Base-by-base conservation (phyloP, 202 grass and related monocot genomes). In the Eragrostis tef region DNA sequence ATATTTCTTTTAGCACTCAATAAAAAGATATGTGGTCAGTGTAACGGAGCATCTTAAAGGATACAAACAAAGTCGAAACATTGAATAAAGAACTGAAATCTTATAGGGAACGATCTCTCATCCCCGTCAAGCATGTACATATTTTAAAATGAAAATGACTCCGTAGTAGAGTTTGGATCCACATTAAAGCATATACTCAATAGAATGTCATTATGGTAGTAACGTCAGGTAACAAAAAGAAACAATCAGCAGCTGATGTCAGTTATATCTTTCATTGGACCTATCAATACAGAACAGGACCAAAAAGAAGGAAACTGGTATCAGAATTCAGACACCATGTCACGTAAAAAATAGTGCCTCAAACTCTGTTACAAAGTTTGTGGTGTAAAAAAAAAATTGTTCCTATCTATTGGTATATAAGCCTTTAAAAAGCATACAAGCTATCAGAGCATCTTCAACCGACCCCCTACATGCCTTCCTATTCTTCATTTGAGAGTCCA, bases 241-340 rank as follows among this genome's bases (percentile, higher is more conserved):
- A 6, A 21, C 15, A 34, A 6, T 11, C 21, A 59, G 49, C 24
- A 59, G 6, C 6, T 80, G 11, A 11, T 31, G 13, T 70, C 39
- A 63, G 34, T 67, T 29, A 15, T 16, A 83, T 67, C 27, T 39
- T 51, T 34, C 73, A 83, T 29, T 64, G 60, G 10, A 8, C 39
- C 17, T 45, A 9, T 15, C 41, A 46, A 11, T 11, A 27, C 21
- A 21, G 22, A 58, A 74, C 19, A 44, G 20, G 22, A 77, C 42
- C n/a, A 36, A 7, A 70, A 62, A 51, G 14, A 52, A 15, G 7
- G 39, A 70, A 77, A 70, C 42, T 61, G 7, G 27, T n/a, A 70
- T 39, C 20, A 84, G 27, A 22, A 16, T 24, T 6, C 44, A 64
- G 48, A 56, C 12, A 70, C 12, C 2, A 3, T 60, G 60, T 68